These are phyloP conservation scores for Trichoderma sp. DNA, from an alignment of 2,329 filamentous ascomycete species.

Conservation along the genomic window DNA sequence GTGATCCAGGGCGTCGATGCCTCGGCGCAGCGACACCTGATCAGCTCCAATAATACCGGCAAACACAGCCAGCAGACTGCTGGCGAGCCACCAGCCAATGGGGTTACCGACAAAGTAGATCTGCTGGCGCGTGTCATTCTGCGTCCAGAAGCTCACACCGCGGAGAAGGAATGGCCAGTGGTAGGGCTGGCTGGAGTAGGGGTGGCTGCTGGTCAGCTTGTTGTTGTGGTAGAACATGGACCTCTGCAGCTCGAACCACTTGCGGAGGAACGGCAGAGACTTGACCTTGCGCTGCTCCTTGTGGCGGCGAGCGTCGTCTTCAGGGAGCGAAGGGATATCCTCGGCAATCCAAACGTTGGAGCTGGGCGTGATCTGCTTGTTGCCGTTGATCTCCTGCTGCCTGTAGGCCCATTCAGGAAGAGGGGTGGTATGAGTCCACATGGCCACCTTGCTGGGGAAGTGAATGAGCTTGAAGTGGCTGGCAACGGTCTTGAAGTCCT, in stretches of 20 bases:
- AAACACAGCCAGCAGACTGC: conserved; percentile 89
- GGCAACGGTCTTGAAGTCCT: conserved; percentile 87
- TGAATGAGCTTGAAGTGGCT: conserved; percentile 97
- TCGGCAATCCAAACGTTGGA: conserved; percentile 96
- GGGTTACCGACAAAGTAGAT: conserved; percentile 99
- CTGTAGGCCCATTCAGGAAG: conserved; percentile 98
- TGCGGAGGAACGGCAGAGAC: conserved; percentile 81
- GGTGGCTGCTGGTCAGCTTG: conserved; percentile 93
- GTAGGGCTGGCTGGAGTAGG: conserved; percentile 91
- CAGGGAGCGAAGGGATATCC: conserved; percentile 78
- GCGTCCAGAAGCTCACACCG: conserved; percentile 99
- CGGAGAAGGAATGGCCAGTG: conserved; percentile 97
- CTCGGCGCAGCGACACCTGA: conserved; percentile 88
- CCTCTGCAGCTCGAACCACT: conserved; percentile 94
- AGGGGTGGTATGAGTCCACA: conserved; percentile 97
- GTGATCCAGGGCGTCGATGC: conserved; percentile 87
- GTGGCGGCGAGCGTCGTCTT: conserved; percentile 70
- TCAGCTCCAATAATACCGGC: conserved; percentile 89
- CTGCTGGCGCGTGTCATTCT: conserved; percentile 90
- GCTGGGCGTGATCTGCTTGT: conserved; percentile 87
- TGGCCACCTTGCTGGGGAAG: conserved; percentile 90
- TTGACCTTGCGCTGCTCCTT: conserved; percentile 81
- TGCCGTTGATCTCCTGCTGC: conserved; percentile 98
- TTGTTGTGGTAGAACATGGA: conserved; percentile 99
- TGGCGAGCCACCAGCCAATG: conserved; percentile 94